phyloP scores from a whole-genome alignment of 345 rosid species.

The Dipteronia dyeriana region DNA sequence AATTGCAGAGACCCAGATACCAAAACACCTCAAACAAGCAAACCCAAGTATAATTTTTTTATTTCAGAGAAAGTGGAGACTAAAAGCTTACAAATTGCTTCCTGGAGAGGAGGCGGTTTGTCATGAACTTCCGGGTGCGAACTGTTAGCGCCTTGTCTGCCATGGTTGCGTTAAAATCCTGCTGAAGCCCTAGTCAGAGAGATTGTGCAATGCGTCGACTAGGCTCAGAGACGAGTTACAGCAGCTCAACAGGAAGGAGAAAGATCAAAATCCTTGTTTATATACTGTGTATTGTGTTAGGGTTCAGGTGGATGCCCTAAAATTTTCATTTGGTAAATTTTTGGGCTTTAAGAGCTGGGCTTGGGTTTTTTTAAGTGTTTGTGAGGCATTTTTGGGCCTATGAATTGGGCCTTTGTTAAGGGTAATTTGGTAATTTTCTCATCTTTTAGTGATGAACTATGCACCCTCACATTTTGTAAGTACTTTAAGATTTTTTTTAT shows the following conservation, averaged over 20 bases:
- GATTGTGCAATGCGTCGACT: background rate
- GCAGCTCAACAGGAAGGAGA: slow-evolving; percentile 29
- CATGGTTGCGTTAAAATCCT: slow-evolving; percentile 34
- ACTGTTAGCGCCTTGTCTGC: slow-evolving; percentile 94
- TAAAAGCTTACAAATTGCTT: slow-evolving; percentile 80
- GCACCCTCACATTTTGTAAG: too few species aligned
- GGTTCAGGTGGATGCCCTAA: slow-evolving; percentile 17
- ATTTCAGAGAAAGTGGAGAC: background rate
- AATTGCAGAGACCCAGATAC: background rate
- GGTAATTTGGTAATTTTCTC: background rate
- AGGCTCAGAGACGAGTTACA: slow-evolving; percentile 18
- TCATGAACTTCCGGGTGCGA: slow-evolving; percentile 92
- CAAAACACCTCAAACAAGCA: background rate
- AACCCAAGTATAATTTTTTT: background rate
- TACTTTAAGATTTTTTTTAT: too few species aligned
- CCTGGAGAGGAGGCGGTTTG: slow-evolving; percentile 97
- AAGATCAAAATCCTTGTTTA: slow-evolving; percentile 19
- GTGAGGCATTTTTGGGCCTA: background rate
- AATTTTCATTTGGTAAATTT: background rate
- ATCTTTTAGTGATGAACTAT: too few species aligned
- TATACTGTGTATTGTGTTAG: slow-evolving; percentile 21
- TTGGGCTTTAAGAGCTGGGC: background rate
- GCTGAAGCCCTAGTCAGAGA: background rate
- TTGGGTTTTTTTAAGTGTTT: background rate
- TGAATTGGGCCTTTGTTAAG: background rate